These are phyloP conservation scores for Mucor circinelloides DNA, from an alignment of 371 early-diverging fungal species.

Conservation along the genomic window DNA sequence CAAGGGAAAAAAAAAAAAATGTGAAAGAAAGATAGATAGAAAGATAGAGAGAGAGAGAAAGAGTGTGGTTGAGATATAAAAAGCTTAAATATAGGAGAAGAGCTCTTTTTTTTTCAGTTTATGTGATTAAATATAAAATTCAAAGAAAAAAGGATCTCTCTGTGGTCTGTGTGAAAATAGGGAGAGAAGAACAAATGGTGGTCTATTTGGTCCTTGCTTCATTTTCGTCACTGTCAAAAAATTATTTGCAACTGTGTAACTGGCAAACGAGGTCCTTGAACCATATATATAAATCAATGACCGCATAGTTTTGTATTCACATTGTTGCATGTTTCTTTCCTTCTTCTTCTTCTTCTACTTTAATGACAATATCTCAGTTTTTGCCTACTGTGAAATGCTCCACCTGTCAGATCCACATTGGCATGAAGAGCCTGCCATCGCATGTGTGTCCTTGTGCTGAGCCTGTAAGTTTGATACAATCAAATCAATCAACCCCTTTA, in stretches of 20 bases:
- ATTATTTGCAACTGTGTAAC: neutral
- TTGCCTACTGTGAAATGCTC: neutral
- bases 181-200: neutral
- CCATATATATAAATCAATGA: neutral
- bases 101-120: neutral
- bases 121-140: neutral
- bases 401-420: neutral
- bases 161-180: slow-evolving; percentile 8
- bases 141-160: neutral
- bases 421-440: neutral
- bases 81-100: slow-evolving; percentile 4
- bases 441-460: neutral
- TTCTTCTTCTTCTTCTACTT: neutral
- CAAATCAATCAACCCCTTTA: neutral
- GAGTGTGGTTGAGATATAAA: neutral
- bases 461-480: neutral
- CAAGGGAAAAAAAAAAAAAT: neutral
- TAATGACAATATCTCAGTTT: neutral
- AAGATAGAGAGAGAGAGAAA: neutral
- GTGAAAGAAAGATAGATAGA: neutral
- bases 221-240: slow-evolving; percentile 5
- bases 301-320: neutral
- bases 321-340: neutral
- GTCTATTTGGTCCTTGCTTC: neutral
- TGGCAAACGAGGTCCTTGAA: neutral